Base-by-base conservation (phyloP, 129 eudicot species). In the Ambrosia artemisiifolia region DNA sequence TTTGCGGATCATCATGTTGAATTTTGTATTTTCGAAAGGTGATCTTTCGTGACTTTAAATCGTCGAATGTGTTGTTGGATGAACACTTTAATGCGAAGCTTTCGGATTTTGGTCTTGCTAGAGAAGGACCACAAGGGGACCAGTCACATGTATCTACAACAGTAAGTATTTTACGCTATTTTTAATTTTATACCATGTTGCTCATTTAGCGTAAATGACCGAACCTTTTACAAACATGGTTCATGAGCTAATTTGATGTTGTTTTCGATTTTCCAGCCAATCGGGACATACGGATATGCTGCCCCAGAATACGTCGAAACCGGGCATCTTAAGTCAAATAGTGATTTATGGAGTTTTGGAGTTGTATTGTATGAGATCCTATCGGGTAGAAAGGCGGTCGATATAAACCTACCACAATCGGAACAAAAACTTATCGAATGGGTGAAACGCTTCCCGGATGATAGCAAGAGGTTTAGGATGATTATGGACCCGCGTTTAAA, bases 21-120 rank as follows among this genome's bases (percentile, higher is more conserved):
- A 63, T 2, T 60, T 13, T 50, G n/a, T 50, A 10, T 68, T 72
- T 48, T 12, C 19, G 42, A 18, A 43, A 90, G 96, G 92, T 91
- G 62, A 91, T 91, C 65, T 88, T 81, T 72, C 87, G 97, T 18
- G 97, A 91, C 79, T 91, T 91, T 48, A 91, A 91, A 69, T 79
- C 97, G 3, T 84, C 97, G 0, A 91, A 88, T 18, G 91, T 91
- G 82, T 84, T 91, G 38, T 69, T 91, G 83, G 95, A 88, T 48
- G 74, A 75, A 60, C 78, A 85, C 69, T 83, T 91, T 72, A 85
- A 80, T 0, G 73, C 97, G 2, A 91, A 84, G 79, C 87, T 91
- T 53, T 91, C 95, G 36, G 97, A 91, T 80, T 91, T 91, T 51
- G 97, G 97, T 14, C 91, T 91, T 59, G 97, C 97, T 38, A 79